Evolutionary conservation across 805 yeast species (phyloP).

Genomic region (Candida ascalaphidarum): DNA sequence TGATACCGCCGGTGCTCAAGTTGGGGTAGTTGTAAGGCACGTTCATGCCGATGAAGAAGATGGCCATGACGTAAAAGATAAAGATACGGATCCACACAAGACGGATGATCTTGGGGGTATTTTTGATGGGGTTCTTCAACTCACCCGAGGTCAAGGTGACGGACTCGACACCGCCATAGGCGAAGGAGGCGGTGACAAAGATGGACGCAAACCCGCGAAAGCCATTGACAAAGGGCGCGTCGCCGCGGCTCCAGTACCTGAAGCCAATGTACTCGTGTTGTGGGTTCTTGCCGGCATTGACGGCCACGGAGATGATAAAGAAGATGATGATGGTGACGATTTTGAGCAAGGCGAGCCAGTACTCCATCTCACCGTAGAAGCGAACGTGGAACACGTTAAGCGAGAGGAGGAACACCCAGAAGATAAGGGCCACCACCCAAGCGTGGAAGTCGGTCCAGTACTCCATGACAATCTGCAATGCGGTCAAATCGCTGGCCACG

Average conservation of each 20-base stretch:
- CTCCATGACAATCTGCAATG: conserved; percentile 34
- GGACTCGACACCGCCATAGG: conserved; percentile 42
- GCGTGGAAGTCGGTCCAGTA: conserved; percentile 43
- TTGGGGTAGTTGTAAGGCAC: conserved; percentile 30
- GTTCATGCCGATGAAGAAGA: conserved; percentile 34
- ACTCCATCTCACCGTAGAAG: conserved; percentile 35
- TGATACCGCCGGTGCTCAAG: conserved; percentile 16
- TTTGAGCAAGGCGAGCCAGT: conserved; percentile 28
- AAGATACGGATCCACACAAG: conserved; percentile 24
- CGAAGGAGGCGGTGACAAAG: conserved; percentile 45
- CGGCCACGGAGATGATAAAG: conserved; percentile 47
- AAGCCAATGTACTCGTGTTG: conserved; percentile 31
- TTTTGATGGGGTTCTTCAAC: conserved; percentile 19
- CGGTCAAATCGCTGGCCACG: conserved; percentile 41
- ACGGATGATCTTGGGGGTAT: conserved; percentile 21
- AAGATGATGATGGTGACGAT: conserved; percentile 48
- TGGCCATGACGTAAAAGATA: conserved; percentile 27
- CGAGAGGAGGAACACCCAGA: conserved; percentile 42
- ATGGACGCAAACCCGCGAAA: conserved; percentile 43
- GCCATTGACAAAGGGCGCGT: conserved; percentile 45
- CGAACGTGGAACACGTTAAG: conserved; percentile 31
- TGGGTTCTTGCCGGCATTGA: conserved; percentile 50
- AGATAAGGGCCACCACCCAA: conserved; percentile 44
- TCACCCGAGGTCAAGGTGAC: conserved; percentile 27
- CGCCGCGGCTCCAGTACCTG: conserved; percentile 38